Base-by-base conservation (phyloP, 176 grass and related monocot genomes). In the Musa itinerans region DNA sequence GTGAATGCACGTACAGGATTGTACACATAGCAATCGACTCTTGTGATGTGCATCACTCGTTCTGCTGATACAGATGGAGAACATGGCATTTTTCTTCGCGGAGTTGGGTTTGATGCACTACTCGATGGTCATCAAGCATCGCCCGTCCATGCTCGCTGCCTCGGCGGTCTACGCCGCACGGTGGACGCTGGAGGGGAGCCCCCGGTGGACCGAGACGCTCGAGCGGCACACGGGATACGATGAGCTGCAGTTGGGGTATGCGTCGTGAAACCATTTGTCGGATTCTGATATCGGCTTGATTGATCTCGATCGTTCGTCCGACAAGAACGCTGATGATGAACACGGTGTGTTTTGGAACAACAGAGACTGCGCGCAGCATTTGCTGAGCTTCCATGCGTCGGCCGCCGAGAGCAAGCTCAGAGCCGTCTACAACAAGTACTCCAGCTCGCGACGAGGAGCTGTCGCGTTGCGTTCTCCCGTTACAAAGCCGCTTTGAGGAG, bases 101-200 rank as follows among this genome's bases (percentile, higher is more conserved):
- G 94, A 97, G 56, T 72, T 97, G 78, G 80, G 83, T 6, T 52
- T 97, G 53, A 85, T 97, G 90, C 94, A 93, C 19, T 97, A 97
- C 19, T 71, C 71, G 1, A n/a, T 92, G 63, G 85, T 89, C 52
- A 87, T 89, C 58, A 81, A 29, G 5, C 86, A 69, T 56, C 80
- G 81, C 19, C 85, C 90, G 8, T 97, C 94, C 0, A 79, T 91
- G 79, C 23, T 97, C 43, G 90, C 94, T 49, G 94, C 94, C 16
- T 88, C 88, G 24, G 94, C 86, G n/a, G 88, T 97, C 25, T 97
- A 89, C 22, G 82, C 94, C 1, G 94, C 94, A 65, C 76, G 77
- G 69, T 89, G 87, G 68, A 97, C 94, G 52, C 86, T 97, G 9
- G 87, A 87, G 80, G 87, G 56, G 57, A 54, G 68, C 27, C 90